Evolutionary conservation across 176 grass and related monocot genomes (phyloP), one percentile per base, ranked within the genome.

Genomic region (Hyparrhenia diplandra): DNA sequence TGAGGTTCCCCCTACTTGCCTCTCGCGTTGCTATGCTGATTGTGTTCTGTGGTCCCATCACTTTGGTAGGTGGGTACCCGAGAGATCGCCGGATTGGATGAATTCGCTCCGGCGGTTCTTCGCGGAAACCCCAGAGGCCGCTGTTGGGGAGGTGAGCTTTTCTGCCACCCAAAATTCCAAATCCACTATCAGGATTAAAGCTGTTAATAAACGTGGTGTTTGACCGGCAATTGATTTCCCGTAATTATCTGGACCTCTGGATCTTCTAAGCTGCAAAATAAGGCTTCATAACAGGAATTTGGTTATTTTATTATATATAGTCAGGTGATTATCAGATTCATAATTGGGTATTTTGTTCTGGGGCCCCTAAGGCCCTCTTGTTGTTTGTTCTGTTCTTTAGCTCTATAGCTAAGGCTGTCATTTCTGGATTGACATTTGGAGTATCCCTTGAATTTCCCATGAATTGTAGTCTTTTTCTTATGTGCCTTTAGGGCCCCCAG

Each of bases 21-120:
- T 73, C 64, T 69, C 47, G 20, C 13, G 37, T 8, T 62, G n/a
- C 55, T 16, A 17, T 29, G 67, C 30, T 29, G 5, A 35, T 46
- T 51, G 17, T 42, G 8, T 54, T 21, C 2, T 17, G 4, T 63
- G 23, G 24, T 9, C 78, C 14, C 6, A 40, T 77, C 29, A 80
- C 4, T 64, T 87, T 73, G 16, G 2, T 51, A 93, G 95, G 92
- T 93, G 85, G 79, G 86, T 93, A 20, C 77, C 71, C 6, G 92
- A 95, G 84, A 95, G 92, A 42, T 93, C 96, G 31, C 88, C 79
- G 5, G 86, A 95, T 60, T 95, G 92, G 92, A 89, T 90, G 54
- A 77, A 82, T 83, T 93, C 46, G 30, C 73, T 98, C 10, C 86
- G 71, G 63, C 76, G 42, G 16, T 95, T 95, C 72, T 88, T 98